Evolutionary conservation across 768 basidiomycete genomes (phyloP).

Genomic region (Lentinula edodes): DNA sequence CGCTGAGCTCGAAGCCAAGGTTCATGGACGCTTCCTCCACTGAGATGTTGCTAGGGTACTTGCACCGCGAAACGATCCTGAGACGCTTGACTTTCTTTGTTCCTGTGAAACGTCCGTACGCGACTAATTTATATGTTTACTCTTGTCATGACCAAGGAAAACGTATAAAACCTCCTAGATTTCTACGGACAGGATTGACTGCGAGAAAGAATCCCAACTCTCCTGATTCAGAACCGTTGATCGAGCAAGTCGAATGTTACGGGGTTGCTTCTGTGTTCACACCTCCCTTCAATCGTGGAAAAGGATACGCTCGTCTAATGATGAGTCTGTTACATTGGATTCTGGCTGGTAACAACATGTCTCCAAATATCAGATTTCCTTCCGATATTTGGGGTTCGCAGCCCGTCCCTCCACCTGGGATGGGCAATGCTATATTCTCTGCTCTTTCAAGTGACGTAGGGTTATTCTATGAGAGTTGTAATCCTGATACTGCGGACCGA

Average conservation of each 20-base stretch:
- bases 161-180: conserved; percentile 12
- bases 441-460: conserved; percentile 52
- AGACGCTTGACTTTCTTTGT: conserved; percentile 49
- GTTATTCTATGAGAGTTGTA: conserved; percentile 38
- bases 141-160: not conserved
- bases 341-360: conserved; percentile 26
- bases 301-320: conserved; percentile 59
- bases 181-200: conserved; percentile 25
- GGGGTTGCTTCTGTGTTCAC: conserved; percentile 56
- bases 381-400: conserved; percentile 42
- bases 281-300: conserved; percentile 38
- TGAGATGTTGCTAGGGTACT: conserved; percentile 41
- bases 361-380: conserved; percentile 20
- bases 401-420: conserved; percentile 26
- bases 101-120: conserved; percentile 56
- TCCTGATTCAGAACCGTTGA: not conserved
- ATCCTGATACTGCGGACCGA: conserved; percentile 20
- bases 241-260: conserved; percentile 37
- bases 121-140: not conserved
- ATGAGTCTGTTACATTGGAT: conserved; percentile 61
- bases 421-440: conserved; percentile 40
- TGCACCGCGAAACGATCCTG: conserved; percentile 43
- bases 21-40: not conserved
- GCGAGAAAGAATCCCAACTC: conserved; percentile 10
- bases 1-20: too few species aligned